Base-by-base conservation (phyloP, 805 yeast species). In the Blastobotrys americana region DNA sequence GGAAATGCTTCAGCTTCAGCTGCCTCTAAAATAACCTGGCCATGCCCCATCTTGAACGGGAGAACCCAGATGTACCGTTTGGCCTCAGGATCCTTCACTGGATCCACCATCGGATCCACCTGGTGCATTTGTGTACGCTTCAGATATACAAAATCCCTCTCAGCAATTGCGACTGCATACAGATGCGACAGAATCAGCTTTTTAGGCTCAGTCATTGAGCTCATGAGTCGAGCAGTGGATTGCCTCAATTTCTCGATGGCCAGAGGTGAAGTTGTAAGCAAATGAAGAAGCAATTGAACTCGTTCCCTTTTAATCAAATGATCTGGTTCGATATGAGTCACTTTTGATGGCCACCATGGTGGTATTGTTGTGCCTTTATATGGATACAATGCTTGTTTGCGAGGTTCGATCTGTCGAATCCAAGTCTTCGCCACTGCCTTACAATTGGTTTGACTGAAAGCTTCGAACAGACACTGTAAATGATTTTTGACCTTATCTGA, bases 261-360 rank as follows among this genome's bases (percentile, higher is more conserved):
- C 15, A 41, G 31, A 9, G 10, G 19, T 5, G 19, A 16, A 18
- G 5, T n/a, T 4, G 21, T 22, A 8, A 44, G 21, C 10, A 49
- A 38, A 19, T 37, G 17, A 16, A 37, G n/a, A 15, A 84, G 60
- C 19, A 83, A 60, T 3, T 55, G 56, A 16, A 81, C 54, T 43
- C 93, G 64, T 53, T 78, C 82, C 1, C 62, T 64, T 56, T 79
- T 82, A 46, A 67, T 70, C 46, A 84, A 63, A 61, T 84, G 90
- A 57, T 82, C 90, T 0, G 90, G 90, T 55, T 83, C 89, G 37
- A 67, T 69, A 60, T 83, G 90, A 31, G 75, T 65, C 1, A 80
- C 74, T 9, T 50, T 45, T 0, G 36, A 31, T 0, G 89, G 89
- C 93, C 93, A 83, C 89, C 89, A 82, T 3, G 56, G 54, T 0